Evolutionary conservation across 129 eudicot species (phyloP), one percentile per base, ranked within the genome.

Genomic region (Calendula officinalis): DNA sequence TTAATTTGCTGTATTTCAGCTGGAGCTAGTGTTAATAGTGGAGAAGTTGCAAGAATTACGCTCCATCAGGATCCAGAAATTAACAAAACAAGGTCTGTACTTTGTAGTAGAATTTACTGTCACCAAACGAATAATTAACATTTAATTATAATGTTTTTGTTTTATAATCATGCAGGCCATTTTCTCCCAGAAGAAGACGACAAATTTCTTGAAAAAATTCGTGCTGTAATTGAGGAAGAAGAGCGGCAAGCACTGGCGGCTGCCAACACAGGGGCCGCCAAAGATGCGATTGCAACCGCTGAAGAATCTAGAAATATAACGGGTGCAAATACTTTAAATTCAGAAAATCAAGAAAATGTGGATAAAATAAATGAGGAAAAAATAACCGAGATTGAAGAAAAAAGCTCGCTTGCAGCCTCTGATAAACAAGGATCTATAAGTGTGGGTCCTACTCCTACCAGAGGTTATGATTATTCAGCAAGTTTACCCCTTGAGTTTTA

Each of bases 141-240:
- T 45, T 8, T 53, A 16, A 53, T 48, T 36, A 64, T 42, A 46
- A 50, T 50, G 37, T 8, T 6, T 50, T 13, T 60, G 14, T 73
- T 49, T n/a, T 43, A 38, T 39, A 66, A 52, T 61, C 49, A 38
- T 75, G 77, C 87, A 92, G 96, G 98, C 47, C 95, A 85, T 75
- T 92, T 92, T 75, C 85, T 92, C 22, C 98, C 98, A 0, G 98
- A 92, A 45, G 98, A 92, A 64, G 98, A 92, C 67, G 82, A 92
- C 80, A 92, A 88, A 56, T 92, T 92, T 79, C 89, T 92, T 45
- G 98, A 92, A 64, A 82, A 77, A 81, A 89, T 92, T 63, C 86
- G 91, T 69, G 95, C 87, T 69, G 98, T 96, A 14, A 95, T 88
- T 75, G 98, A 92, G 80, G 98, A 83, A 75, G 98, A 92, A 78